Evolutionary conservation across 106 monocot species (phyloP), one percentile per base, ranked within the genome.

Genomic region (Acanthochlamys bracteata): DNA sequence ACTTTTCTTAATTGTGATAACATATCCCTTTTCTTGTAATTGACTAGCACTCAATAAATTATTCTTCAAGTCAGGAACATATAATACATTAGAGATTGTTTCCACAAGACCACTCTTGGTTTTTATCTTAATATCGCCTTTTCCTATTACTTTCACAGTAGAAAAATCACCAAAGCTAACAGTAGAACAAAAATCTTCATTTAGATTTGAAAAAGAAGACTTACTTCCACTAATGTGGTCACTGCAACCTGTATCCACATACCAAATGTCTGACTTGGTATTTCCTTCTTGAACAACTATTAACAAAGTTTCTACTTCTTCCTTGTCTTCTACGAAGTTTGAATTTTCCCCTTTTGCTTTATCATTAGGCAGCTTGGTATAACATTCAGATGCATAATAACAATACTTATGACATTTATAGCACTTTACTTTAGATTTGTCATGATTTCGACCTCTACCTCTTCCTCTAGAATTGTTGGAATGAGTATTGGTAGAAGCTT

Each of bases 101-200:
- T 67, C 51, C 12, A 58, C 10, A 53, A 9, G 55, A 42, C 49
- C 61, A 47, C 33, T 59, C 11, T 78, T 78, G 22, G 53, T 56
- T 40, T 8, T 40, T 12, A 72, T 61, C 0, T 53, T 10, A 53
- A 74, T 24, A 64, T 75, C 45, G 63, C 62, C 4, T 4, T 75
- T 75, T 47, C 24, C 64, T 57, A 57, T 57, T 10, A 68, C 25
- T 3, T 39, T 58, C 12, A 69, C 16, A 24, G 21, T 49, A 24
- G 42, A 69, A 64, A 19, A 52, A 66, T 65, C 57, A 65, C 65
- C 64, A 65, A 70, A 76, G 17, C 24, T 59, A 7, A 67, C 19
- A 14, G 25, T 69, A 64, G 63, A 53, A 39, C 49, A 41, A 75
- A 69, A 75, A 11, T 11, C 25, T 49, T 75, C 47, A 75, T 75